Base-by-base conservation (phyloP, 2,329 filamentous ascomycete species). In the Phyllosticta capitalensis region DNA sequence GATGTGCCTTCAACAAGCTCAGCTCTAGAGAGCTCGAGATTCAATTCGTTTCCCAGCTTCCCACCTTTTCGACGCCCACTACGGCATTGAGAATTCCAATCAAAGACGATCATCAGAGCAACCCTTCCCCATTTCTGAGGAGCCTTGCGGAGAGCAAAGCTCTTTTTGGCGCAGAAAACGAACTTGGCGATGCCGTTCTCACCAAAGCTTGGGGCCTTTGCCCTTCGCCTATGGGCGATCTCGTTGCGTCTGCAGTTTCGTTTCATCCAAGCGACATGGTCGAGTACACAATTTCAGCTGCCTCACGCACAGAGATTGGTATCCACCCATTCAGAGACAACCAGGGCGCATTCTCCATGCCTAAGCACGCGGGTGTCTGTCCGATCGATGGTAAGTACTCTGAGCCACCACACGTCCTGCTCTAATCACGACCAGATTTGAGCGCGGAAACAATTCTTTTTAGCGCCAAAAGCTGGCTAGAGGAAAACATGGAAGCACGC, bases 201-300 rank as follows among this genome's bases (percentile, higher is more conserved):
- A 73, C 77, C 6, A 78, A 78, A 62, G 73, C 78, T 7, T 84
- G 81, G 78, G 83, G 83, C 2, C 69, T 83, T 5, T 74, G 77
- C 10, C 58, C 65, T 2, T 77, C 76, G 17, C 78, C 79, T 19
- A 66, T 78, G 19, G 74, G 76, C 21, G 76, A 78, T 28, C 75
- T 77, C 22, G 67, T 78, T 14, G 81, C 79, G 5, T 73, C 74
- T 3, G 80, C 77, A 59, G 72, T 78, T 53, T 80, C 78, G 1
- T 64, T 81, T 26, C 81, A 85, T 65, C 82, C 82, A 0, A 79
- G 76, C 3, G 78, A 84, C 65, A 79, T 81, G 71, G 71, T 83
- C 14, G 80, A 84, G 61, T 84, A 84, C 65, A 75, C 75, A 0
- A 79, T 79, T 6, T 68, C 74, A 7, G 73, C 76, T 3, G 75